These are phyloP conservation scores for Caryopteris hybrid DNA, from an alignment of 305 asterid species.

Conservation along the genomic window DNA sequence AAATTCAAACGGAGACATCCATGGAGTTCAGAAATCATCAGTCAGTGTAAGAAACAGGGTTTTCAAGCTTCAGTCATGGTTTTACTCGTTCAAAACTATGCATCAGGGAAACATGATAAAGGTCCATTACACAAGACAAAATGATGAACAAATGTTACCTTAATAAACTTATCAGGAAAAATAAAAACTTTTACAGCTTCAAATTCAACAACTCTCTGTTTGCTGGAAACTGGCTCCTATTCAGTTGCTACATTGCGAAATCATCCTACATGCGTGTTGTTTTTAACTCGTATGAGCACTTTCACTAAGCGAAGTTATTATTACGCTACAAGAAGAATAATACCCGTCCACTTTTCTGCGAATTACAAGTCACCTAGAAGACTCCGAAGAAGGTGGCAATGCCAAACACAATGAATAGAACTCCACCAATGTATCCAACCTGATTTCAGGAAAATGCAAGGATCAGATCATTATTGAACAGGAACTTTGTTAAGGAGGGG, in stretches of 20 bases:
- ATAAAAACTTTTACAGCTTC: neutral
- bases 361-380: constrained; percentile 28
- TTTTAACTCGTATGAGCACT: too few relatives aligned
- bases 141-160: neutral
- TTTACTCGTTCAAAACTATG: too few relatives aligned
- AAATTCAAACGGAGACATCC: too few relatives aligned
- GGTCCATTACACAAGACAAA: too few relatives aligned
- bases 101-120: too few relatives aligned
- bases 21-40: too few relatives aligned
- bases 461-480: neutral
- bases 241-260: neutral
- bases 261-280: neutral
- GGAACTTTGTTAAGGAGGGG: neutral
- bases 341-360: neutral
- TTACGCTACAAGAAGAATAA: too few relatives aligned
- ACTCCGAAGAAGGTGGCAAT: constrained; percentile 63
- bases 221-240: neutral
- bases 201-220: neutral
- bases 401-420: constrained; percentile 51
- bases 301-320: neutral
- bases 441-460: constrained; percentile 20
- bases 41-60: too few relatives aligned
- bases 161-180: neutral
- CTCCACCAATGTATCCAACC: constrained; percentile 72
- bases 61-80: too few relatives aligned